Evolutionary conservation across 805 yeast species (phyloP).

Genomic region (Hanseniaspora osmophila): DNA sequence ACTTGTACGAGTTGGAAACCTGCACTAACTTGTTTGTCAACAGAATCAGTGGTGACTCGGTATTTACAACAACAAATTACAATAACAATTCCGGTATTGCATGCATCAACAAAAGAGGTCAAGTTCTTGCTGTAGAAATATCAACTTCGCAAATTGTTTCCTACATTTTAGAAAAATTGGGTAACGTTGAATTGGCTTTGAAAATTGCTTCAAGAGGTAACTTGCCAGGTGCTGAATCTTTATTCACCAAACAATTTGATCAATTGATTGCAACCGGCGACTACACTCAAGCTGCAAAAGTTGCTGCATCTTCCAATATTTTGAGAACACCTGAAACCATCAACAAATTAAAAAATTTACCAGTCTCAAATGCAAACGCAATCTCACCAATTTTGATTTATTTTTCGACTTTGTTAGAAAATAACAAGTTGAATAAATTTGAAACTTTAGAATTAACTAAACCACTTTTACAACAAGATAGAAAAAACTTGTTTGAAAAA

Average conservation of each 20-base stretch:
- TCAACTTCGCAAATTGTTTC: slow-evolving; percentile 77
- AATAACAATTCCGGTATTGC: slow-evolving; percentile 69
- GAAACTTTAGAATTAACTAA: slow-evolving; percentile 91
- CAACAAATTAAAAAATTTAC: slow-evolving; percentile 77
- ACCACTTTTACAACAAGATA: slow-evolving; percentile 90
- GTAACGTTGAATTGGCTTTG: slow-evolving; percentile 77
- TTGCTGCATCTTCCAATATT: slow-evolving; percentile 89
- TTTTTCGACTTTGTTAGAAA: slow-evolving; percentile 79
- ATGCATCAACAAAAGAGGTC: slow-evolving; percentile 89
- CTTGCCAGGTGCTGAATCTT: slow-evolving; percentile 89
- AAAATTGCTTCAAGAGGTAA: slow-evolving; percentile 90
- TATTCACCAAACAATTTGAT: slow-evolving; percentile 85
- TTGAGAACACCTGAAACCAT: slow-evolving; percentile 91
- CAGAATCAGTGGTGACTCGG: slow-evolving; percentile 90
- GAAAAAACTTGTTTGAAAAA: slow-evolving; percentile 85
- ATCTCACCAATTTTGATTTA: slow-evolving; percentile 89
- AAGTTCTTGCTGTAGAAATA: slow-evolving; percentile 83
- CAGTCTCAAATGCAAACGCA: slow-evolving; percentile 64
- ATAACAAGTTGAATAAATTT: slow-evolving; percentile 80
- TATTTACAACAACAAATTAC: slow-evolving; percentile 74
- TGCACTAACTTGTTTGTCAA: slow-evolving; percentile 89
- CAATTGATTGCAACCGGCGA: slow-evolving; percentile 71
- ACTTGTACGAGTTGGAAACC: slow-evolving; percentile 83
- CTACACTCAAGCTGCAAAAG: slow-evolving; percentile 84
- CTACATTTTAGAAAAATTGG: slow-evolving; percentile 71